phyloP scores from a whole-genome alignment of 805 yeast genomes.

The Maudiozyma pseudohumilis region DNA sequence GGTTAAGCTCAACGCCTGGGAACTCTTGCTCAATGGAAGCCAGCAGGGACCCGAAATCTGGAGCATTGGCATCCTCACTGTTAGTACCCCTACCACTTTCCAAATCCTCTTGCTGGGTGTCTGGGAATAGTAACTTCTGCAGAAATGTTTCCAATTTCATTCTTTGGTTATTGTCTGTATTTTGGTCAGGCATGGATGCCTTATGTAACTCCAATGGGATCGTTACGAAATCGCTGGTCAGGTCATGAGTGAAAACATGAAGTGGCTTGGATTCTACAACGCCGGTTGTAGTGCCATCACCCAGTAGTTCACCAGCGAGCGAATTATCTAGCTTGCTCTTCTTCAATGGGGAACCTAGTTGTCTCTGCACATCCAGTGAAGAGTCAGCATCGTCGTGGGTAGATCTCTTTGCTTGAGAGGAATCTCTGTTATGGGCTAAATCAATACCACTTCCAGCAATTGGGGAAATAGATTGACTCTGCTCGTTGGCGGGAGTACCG shows the following conservation, averaged over 20 bases:
- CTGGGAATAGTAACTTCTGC: conserved; percentile 25
- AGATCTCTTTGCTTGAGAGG: conserved; percentile 5
- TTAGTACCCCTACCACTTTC: too few species aligned
- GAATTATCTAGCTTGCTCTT: conserved; percentile 12
- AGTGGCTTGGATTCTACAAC: conserved; percentile 5
- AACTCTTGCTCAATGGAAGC: conserved; percentile 18
- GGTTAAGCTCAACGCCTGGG: conserved; percentile 32
- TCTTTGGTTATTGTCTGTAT: conserved; percentile 15
- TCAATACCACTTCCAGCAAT: too few species aligned
- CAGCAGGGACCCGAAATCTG: conserved; percentile 14
- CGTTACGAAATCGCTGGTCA: conserved; percentile 5
- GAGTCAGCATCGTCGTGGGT: conserved; percentile 5
- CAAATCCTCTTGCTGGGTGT: conserved; percentile 7
- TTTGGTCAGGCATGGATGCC: background rate
- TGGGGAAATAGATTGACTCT: too few species aligned
- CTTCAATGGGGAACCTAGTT: conserved; percentile 23
- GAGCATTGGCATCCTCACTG: background rate
- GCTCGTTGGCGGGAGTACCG: too few species aligned
- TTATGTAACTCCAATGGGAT: conserved; percentile 7
- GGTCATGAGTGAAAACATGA: conserved; percentile 12
- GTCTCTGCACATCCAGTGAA: conserved; percentile 10
- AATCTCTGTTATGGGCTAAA: too few species aligned
- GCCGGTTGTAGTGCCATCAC: background rate
- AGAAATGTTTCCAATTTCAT: conserved; percentile 25
- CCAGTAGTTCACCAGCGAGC: background rate